A percentile compares a stretch with the other conserved stretches of the same genome.
phyloP scores from a whole-genome alignment of 805 yeast genomes.

The Kazachstania bromeliacearum region DNA sequence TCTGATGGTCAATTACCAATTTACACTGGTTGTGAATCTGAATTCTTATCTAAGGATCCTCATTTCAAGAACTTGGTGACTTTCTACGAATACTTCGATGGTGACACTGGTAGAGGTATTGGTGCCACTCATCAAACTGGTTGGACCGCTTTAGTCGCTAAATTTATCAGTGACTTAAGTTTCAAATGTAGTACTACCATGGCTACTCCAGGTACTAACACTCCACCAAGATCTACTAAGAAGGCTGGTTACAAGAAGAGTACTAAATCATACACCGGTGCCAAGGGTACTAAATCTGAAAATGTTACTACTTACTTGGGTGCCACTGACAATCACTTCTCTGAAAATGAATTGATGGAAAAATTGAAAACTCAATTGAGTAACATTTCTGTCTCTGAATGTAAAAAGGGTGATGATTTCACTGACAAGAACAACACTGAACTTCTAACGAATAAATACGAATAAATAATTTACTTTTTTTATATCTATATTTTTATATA shows the following conservation, averaged over 20 bases:
- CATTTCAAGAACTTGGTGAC: slow-evolving; percentile 66
- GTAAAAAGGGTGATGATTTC: slow-evolving; percentile 1
- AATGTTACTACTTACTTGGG: slow-evolving; percentile 5
- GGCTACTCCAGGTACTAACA: not conserved
- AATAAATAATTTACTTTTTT: not conserved
- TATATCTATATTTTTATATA: not conserved
- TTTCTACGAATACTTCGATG: slow-evolving; percentile 84
- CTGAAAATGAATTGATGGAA: slow-evolving; percentile 10
- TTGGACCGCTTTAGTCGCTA: slow-evolving; percentile 90
- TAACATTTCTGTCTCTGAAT: slow-evolving; percentile 6
- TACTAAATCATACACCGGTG: slow-evolving; percentile 48
- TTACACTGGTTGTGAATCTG: slow-evolving; percentile 55
- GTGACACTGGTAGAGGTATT: slow-evolving; percentile 87
- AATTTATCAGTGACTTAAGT: slow-evolving; percentile 86
- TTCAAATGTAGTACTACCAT: not conserved
- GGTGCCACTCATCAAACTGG: slow-evolving; percentile 95
- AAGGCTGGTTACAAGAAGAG: slow-evolving; percentile 52
- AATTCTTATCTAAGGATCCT: slow-evolving; percentile 52
- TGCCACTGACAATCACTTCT: slow-evolving; percentile 4
- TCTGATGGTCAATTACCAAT: slow-evolving; percentile 62
- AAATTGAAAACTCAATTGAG: slow-evolving; percentile 11
- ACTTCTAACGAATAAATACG: too few relatives aligned
- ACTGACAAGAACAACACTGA: slow-evolving; percentile 6
- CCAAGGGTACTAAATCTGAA: slow-evolving; percentile 6
- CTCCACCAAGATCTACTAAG: slow-evolving; percentile 4